phyloP scores from a whole-genome alignment of 768 basidiomycete genomes.

The Erythrobasidium yunnanense region DNA sequence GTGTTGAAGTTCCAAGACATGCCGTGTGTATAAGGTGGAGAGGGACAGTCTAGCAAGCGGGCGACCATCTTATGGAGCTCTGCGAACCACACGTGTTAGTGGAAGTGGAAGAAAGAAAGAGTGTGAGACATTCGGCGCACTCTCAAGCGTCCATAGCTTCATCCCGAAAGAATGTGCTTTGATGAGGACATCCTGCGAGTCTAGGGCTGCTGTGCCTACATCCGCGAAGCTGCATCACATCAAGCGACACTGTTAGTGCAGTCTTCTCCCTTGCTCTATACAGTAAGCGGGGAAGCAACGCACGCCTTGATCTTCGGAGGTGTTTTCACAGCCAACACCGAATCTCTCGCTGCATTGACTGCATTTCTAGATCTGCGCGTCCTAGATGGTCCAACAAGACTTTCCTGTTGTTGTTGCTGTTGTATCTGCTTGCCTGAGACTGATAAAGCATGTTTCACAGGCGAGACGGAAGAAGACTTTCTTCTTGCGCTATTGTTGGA shows the following conservation, averaged over 20 bases:
- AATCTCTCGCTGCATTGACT: background rate
- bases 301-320: constrained; percentile 26
- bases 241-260: background rate
- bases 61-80: constrained; percentile 42
- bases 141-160: constrained; percentile 71
- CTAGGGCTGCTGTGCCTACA: constrained; percentile 30
- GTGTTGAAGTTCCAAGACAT: no score
- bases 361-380: background rate
- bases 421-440: background rate
- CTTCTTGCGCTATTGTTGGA: background rate
- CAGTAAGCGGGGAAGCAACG: no score
- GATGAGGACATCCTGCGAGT: constrained; percentile 48
- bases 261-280: no score
- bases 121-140: constrained; percentile 39
- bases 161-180: constrained; percentile 62
- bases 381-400: constrained; percentile 3
- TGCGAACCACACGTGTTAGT: constrained; percentile 26
- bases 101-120: background rate
- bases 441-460: background rate
- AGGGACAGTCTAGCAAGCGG: constrained; percentile 37
- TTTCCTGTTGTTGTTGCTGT: constrained; percentile 1
- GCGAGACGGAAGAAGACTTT: constrained; percentile 1
- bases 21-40: no score
- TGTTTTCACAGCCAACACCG: background rate
- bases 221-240: background rate